Percentiles rank a stretch among this genome's conserved stretches.
Conservation (phyloP, 345 rosid genomes). For the Odontarrhena argentea region DNA sequence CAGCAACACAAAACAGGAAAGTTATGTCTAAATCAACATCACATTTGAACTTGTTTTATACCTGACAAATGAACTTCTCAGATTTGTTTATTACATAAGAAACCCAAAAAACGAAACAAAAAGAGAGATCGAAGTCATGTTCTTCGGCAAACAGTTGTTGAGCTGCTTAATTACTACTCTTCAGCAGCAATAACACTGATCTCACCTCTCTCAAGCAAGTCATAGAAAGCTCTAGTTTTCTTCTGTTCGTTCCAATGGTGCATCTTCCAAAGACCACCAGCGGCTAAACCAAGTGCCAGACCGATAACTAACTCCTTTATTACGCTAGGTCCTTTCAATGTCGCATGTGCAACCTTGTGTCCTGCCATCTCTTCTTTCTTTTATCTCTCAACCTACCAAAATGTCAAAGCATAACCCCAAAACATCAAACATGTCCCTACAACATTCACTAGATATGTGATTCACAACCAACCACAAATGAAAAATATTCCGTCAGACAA, state of each 20-base stretch:
- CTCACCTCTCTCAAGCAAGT: constrained; percentile 76
- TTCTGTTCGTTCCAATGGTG: constrained; percentile 84
- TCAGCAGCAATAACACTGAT: constrained; percentile 78
- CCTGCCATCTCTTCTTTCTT: constrained; percentile 58
- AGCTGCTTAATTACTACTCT: constrained; percentile 9
- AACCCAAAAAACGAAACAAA: background rate
- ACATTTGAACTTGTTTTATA: constrained; percentile 14
- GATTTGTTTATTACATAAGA: constrained; percentile 32
- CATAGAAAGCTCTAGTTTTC: constrained; percentile 69
- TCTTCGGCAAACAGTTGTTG: background rate
- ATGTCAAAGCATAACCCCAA: background rate
- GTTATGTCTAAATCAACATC: constrained; percentile 18
- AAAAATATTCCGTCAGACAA: too few relatives aligned
- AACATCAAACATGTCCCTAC: constrained; percentile 18
- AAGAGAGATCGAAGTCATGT: background rate
- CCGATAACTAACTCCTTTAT: constrained; percentile 71
- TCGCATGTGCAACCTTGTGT: constrained; percentile 69
- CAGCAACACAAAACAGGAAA: constrained; percentile 2
- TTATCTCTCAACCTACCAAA: constrained; percentile 29
- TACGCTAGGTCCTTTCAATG: constrained; percentile 82
- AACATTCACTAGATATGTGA: background rate
- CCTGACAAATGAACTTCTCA: constrained; percentile 9
- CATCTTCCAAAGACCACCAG: constrained; percentile 73
- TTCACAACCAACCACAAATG: background rate
- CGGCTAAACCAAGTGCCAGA: constrained; percentile 56